A percentile compares a stretch with the other conserved stretches of the same genome.
Evolutionary conservation across 768 basidiomycete genomes (phyloP).

Genomic region (Dendrothele bispora): DNA sequence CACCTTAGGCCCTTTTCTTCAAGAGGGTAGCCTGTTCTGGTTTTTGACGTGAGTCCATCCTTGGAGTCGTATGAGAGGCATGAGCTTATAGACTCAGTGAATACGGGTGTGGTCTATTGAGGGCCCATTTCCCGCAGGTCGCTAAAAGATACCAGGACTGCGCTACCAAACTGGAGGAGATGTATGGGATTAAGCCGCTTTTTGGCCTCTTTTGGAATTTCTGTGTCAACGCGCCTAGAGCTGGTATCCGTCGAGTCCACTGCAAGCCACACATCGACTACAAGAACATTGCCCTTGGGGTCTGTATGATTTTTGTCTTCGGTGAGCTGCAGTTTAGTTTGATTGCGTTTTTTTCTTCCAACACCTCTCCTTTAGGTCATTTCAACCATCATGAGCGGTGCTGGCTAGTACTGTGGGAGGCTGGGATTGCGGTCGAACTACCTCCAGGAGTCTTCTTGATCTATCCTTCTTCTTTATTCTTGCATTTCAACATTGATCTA

Average conservation of each 20-base stretch:
- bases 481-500: constrained; percentile 33
- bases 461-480: constrained; percentile 33
- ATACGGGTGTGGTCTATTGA: neutral
- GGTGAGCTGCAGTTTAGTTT: neutral
- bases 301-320: constrained; percentile 28
- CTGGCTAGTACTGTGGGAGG: constrained; percentile 38
- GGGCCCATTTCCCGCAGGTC: neutral
- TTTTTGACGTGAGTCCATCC: too few species aligned
- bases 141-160: neutral
- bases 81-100: too few species aligned
- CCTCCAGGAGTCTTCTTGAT: constrained; percentile 27
- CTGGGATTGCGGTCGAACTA: constrained; percentile 28
- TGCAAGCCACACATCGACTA: constrained; percentile 25
- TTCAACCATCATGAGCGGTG: constrained; percentile 21
- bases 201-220: constrained; percentile 28
- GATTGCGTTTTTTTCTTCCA: neutral
- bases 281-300: constrained; percentile 27
- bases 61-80: too few species aligned
- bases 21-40: too few species aligned
- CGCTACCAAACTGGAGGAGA: neutral
- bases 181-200: constrained; percentile 14
- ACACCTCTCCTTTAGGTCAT: neutral
- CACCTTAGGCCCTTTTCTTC: too few species aligned
- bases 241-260: constrained; percentile 14
- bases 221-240: constrained; percentile 22